Evolutionary conservation across 768 basidiomycete genomes (phyloP).

Genomic region (Neoboletus subvelutipes): DNA sequence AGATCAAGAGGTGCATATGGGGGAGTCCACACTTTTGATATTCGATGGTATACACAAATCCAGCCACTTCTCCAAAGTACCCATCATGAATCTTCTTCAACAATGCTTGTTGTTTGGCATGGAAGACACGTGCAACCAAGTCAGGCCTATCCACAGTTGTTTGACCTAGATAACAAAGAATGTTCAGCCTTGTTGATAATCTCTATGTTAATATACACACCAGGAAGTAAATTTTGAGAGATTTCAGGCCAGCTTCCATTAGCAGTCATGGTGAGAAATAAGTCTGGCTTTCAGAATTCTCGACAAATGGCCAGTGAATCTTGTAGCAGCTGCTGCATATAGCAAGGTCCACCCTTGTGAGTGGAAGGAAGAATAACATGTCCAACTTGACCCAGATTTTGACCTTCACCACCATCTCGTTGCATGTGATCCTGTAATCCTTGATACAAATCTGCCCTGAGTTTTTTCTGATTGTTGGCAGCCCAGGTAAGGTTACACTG

Average conservation of each 20-base stretch:
- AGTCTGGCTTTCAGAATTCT: conserved; percentile 36
- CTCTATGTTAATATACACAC: conserved; percentile 5
- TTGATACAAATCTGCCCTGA: conserved; percentile 36
- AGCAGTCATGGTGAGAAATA: conserved; percentile 54
- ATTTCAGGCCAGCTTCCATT: conserved; percentile 54
- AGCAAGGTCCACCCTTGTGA: conserved; percentile 37
- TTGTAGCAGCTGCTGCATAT: conserved; percentile 45
- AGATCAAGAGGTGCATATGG: neutral
- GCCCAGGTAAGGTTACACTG: conserved; percentile 38
- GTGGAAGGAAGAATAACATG: conserved; percentile 33
- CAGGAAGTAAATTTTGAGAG: conserved; percentile 34
- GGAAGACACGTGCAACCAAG: conserved; percentile 45
- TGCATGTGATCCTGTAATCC: conserved; percentile 33
- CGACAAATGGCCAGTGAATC: conserved; percentile 47
- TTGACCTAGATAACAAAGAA: conserved; percentile 27
- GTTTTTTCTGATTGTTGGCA: conserved; percentile 30
- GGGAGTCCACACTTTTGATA: neutral
- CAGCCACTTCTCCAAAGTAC: conserved; percentile 43
- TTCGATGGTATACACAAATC: conserved; percentile 51
- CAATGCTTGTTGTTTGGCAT: conserved; percentile 39
- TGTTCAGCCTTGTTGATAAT: neutral
- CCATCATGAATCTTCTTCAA: conserved; percentile 38
- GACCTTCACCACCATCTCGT: neutral
- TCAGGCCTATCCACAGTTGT: conserved; percentile 45
- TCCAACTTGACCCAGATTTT: neutral